Conservation (phyloP, 2,329 filamentous ascomycete genomes). For the Dactylellina leptospora region DNA sequence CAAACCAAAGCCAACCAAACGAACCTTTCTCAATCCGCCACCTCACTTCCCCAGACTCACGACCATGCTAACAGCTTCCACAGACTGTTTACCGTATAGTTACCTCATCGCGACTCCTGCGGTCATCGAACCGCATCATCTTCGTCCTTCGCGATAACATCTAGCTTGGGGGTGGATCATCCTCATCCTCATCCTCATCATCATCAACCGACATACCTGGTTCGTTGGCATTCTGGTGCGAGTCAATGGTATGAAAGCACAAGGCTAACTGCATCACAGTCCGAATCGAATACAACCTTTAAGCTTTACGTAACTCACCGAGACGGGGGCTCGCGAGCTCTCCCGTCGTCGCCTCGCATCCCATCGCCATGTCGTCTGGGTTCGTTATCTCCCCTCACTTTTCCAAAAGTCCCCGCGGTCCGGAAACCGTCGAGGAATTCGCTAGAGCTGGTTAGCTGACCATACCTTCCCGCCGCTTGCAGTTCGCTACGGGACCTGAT, state of each 20-base stretch:
- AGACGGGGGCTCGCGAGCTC: conserved; percentile 42
- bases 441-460: conserved; percentile 10
- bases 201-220: neutral
- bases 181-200: neutral
- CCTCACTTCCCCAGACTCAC: neutral
- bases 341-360: conserved; percentile 12
- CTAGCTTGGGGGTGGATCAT: conserved; percentile 17
- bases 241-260: too few species aligned
- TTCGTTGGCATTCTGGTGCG: neutral
- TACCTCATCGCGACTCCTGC: neutral
- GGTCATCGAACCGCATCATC: neutral
- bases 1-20: conserved; percentile 24
- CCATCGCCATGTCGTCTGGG: conserved; percentile 42
- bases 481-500: conserved; percentile 65
- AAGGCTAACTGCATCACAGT: conserved; percentile 45
- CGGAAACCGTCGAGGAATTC: conserved; percentile 21
- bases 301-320: neutral
- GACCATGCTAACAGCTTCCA: conserved; percentile 2
- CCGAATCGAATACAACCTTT: conserved; percentile 22
- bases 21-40: conserved; percentile 33
- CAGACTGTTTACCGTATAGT: conserved; percentile 6
- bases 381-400: conserved; percentile 12
- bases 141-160: conserved; percentile 21
- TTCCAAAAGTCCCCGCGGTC: conserved; percentile 2
- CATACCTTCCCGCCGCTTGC: conserved; percentile 12